phyloP scores from a whole-genome alignment of 345 rosid genomes.

The Rhodomyrtus tomentosa region DNA sequence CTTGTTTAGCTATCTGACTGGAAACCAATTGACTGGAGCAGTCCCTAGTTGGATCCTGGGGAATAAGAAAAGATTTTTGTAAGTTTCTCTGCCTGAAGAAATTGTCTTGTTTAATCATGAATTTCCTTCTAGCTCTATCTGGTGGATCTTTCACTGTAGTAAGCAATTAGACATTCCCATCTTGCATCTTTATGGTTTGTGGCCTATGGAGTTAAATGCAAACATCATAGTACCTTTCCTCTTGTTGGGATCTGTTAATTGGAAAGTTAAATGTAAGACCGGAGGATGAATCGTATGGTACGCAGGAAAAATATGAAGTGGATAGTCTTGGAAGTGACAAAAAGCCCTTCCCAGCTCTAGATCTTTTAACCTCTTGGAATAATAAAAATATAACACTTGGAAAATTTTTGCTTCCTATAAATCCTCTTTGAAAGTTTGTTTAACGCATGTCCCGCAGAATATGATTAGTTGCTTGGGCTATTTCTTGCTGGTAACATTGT shows the following conservation, averaged over 20 bases:
- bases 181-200: background rate
- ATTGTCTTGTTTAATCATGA: background rate
- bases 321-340: background rate
- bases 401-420: background rate
- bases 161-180: background rate
- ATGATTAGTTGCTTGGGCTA: background rate
- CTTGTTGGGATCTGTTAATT: background rate
- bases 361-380: background rate
- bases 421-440: background rate
- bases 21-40: constrained; percentile 20
- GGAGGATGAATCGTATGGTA: background rate
- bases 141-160: background rate
- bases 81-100: background rate
- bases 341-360: background rate
- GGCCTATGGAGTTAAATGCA: background rate
- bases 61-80: background rate
- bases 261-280: background rate
- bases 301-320: background rate
- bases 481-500: too few species aligned
- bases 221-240: background rate
- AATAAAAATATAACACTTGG: background rate
- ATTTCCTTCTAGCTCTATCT: background rate
- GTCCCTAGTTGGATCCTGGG: constrained; percentile 17
- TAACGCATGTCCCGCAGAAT: background rate
- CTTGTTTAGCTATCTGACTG: constrained; percentile 16